These are phyloP conservation scores for Euphorbia tirucalli DNA, from an alignment of 345 rosid species.

Conservation along the genomic window DNA sequence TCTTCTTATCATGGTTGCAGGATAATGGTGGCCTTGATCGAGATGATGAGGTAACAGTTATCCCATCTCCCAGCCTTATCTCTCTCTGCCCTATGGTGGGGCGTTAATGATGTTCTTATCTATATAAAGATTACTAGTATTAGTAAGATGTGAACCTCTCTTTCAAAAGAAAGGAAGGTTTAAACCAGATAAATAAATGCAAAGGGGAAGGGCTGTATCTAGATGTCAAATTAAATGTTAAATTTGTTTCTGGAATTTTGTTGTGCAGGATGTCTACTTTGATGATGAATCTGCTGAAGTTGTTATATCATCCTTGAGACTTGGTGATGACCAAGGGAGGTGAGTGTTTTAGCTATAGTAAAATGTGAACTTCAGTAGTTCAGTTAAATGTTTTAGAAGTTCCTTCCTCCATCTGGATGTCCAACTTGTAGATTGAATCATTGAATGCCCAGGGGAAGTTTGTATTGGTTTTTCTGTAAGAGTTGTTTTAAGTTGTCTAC, in stretches of 20 bases:
- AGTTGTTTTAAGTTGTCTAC: neutral
- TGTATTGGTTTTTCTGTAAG: neutral
- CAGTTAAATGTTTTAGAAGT: neutral
- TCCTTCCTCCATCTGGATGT: neutral
- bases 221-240: conserved; percentile 5
- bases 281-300: conserved; percentile 94
- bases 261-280: conserved; percentile 81
- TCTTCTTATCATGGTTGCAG: conserved; percentile 40
- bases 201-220: conserved; percentile 1
- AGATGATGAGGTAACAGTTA: conserved; percentile 65
- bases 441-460: neutral
- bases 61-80: neutral
- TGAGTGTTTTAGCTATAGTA: conserved; percentile 25
- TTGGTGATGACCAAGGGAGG: conserved; percentile 97
- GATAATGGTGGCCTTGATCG: conserved; percentile 67
- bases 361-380: neutral
- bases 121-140: neutral
- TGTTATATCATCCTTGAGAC: conserved; percentile 89
- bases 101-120: neutral
- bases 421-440: conserved; percentile 1
- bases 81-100: neutral
- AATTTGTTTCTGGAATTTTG: conserved; percentile 2
- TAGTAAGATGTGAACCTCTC: neutral
- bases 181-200: neutral
- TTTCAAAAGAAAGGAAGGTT: neutral